These are phyloP conservation scores for Shiraia sp. DNA, from an alignment of 2,329 filamentous ascomycete species.

Conservation along the genomic window DNA sequence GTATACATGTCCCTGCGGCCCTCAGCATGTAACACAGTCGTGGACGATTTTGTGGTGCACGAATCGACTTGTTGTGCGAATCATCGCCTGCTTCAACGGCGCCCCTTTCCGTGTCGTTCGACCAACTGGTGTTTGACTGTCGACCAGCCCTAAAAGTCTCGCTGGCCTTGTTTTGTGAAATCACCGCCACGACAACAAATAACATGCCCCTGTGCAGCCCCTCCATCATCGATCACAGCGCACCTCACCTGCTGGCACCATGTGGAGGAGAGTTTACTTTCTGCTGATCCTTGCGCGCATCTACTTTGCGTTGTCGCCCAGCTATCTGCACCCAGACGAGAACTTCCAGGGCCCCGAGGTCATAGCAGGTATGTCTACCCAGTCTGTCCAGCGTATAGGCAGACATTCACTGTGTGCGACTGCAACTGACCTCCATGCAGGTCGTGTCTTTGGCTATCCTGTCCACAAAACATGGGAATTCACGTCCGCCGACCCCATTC, in stretches of 20 bases:
- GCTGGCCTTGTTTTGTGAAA: slow-evolving; percentile 21
- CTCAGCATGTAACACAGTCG: slow-evolving; percentile 18
- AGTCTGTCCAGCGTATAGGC: not conserved
- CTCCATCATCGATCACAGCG: slow-evolving; percentile 15
- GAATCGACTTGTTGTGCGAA: slow-evolving; percentile 12
- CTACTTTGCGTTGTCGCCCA: slow-evolving; percentile 91
- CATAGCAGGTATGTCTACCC: slow-evolving; percentile 71
- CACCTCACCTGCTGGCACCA: slow-evolving; percentile 48
- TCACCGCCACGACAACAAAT: slow-evolving; percentile 22
- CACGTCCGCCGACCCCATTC: slow-evolving; percentile 82
- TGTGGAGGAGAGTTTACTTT: slow-evolving; percentile 92
- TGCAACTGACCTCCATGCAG: slow-evolving; percentile 52
- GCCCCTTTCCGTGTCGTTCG: slow-evolving; percentile 29
- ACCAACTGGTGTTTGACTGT: slow-evolving; percentile 27
- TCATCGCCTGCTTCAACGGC: slow-evolving; percentile 10
- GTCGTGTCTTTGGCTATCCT: slow-evolving; percentile 90
- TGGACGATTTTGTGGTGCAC: slow-evolving; percentile 4
- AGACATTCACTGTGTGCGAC: not conserved
- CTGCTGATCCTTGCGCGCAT: slow-evolving; percentile 82
- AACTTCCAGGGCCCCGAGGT: slow-evolving; percentile 98
- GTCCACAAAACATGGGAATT: slow-evolving; percentile 95
- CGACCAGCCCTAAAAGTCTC: slow-evolving; percentile 24
- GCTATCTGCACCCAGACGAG: slow-evolving; percentile 97
- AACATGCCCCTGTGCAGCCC: slow-evolving; percentile 37
- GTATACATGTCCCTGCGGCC: not conserved